phyloP scores from a whole-genome alignment of 192 early-diverging fungal species.

The Coemansia biformis region DNA sequence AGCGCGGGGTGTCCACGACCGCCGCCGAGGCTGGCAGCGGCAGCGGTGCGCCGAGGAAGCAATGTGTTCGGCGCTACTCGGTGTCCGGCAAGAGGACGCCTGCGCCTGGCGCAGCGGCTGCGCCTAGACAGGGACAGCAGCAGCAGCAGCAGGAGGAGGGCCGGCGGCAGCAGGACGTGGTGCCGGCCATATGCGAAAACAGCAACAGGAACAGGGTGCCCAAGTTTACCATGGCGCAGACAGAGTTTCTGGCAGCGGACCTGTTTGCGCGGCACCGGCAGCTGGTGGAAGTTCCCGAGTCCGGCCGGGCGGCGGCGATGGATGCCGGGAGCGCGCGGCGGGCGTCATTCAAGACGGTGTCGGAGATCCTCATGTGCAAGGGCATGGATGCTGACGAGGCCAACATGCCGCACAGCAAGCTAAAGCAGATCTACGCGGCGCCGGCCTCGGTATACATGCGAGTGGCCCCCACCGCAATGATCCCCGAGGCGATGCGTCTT shows the following conservation, averaged over 20 bases:
- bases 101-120: background rate
- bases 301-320: background rate
- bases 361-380: conserved; percentile 23
- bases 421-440: conserved; percentile 42
- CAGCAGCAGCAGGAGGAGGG: conserved; percentile 5
- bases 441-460: conserved; percentile 44
- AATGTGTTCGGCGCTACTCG: conserved; percentile 25
- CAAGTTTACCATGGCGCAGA: conserved; percentile 38
- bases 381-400: conserved; percentile 24
- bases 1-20: too few relatives aligned
- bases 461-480: conserved; percentile 24
- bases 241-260: conserved; percentile 36
- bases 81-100: conserved; percentile 34
- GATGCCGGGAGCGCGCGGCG: conserved; percentile 1
- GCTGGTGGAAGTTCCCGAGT: conserved; percentile 11
- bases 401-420: conserved; percentile 19
- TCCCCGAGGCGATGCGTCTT: conserved; percentile 46
- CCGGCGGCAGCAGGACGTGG: conserved; percentile 1
- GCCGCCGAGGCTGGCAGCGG: too few relatives aligned
- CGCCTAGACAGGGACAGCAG: conserved; percentile 6
- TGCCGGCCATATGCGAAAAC: background rate
- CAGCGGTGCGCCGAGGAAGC: background rate
- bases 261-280: conserved; percentile 43
- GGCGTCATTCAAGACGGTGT: conserved; percentile 35
- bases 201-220: conserved; percentile 25